Evolutionary conservation across 495 filamentous ascomycete species (phyloP), one percentile per base, ranked within the genome.

Genomic region (Xylaria curta): DNA sequence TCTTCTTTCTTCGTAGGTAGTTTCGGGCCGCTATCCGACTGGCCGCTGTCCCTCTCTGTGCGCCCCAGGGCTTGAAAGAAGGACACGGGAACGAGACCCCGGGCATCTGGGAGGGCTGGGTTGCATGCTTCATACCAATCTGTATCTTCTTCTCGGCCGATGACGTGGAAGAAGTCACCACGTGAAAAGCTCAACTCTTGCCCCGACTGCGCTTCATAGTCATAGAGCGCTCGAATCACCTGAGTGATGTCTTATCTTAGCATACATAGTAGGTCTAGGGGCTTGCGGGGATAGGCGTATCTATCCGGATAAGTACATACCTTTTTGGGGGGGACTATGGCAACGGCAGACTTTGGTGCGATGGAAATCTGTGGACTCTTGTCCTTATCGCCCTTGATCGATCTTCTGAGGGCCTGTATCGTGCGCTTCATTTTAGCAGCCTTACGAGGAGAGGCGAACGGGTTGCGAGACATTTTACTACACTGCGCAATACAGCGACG

Each of bases 61-160:
- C 95, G 96, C 69, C 93, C 94, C 54, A 99, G 88, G 15, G 91
- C 85, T 80, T 98, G 94, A 82, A 99, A 99, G 84, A 92, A 97
- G 33, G 91, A 86, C 46, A 97, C 96, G 9, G 96, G 96, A 54
- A 99, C 96, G 68, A 99, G 87, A 73, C 96, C 96, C 72, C 94
- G 91, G 51, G 94, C 93, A 82, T 89, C 90, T 76, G 94, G 93
- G 75, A 97, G 88, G 70, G 94, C 89, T 69, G 96, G 96, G 82
- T 99, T 99, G 85, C 95, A 98, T 21, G 96, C 96, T 84, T 98
- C 96, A 86, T 98, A 99, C 96, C 96, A 99, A 80, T 97, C 93
- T 24, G 81, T 81, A 79, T 98, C 95, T 85, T 98, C 91, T 84
- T 98, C 96, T 77, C 95, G 92, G 78, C 93, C 94, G 81, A 98